Conservation (phyloP, 1,284 basidiomycete species). For the Leccinum huronense region DNA sequence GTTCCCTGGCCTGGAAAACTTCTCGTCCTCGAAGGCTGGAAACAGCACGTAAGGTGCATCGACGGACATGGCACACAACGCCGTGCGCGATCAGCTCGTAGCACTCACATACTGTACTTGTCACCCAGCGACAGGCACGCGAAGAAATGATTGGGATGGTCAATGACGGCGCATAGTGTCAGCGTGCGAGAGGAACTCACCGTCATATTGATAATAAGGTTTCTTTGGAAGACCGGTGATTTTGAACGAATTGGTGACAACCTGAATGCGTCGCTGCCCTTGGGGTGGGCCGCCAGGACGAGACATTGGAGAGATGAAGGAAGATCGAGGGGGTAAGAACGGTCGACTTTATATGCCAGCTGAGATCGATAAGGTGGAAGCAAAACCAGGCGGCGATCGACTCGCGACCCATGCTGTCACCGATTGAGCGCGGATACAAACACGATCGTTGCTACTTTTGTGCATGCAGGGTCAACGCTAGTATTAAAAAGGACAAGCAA, state of each 20-base stretch:
- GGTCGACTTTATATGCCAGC: slow-evolving; percentile 11
- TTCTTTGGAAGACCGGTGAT: slow-evolving; percentile 33
- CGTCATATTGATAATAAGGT: slow-evolving; percentile 40
- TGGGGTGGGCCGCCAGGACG: slow-evolving; percentile 16
- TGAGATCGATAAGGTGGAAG: slow-evolving; percentile 29
- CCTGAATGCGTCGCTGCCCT: slow-evolving; percentile 15
- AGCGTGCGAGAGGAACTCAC: slow-evolving; percentile 27
- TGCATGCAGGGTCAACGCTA: slow-evolving; percentile 17
- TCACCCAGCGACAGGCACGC: slow-evolving; percentile 3
- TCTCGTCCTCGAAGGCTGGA: slow-evolving; percentile 23
- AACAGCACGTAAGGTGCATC: not conserved
- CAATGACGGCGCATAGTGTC: slow-evolving; percentile 5
- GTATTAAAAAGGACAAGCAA: slow-evolving; percentile 34
- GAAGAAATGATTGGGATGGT: slow-evolving; percentile 8
- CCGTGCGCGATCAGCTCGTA: not conserved
- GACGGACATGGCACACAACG: slow-evolving; percentile 13
- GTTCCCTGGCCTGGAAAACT: not conserved
- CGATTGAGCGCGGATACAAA: not conserved
- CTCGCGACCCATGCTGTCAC: slow-evolving; percentile 4
- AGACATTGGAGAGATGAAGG: slow-evolving; percentile 23
- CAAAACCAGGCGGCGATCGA: slow-evolving; percentile 7
- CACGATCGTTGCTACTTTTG: not conserved
- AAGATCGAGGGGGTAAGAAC: slow-evolving; percentile 2
- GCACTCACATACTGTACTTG: slow-evolving; percentile 29
- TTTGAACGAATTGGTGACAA: slow-evolving; percentile 30